phyloP scores from a whole-genome alignment of 176 grass and related monocot genomes.

The Cenchrus purpureus region DNA sequence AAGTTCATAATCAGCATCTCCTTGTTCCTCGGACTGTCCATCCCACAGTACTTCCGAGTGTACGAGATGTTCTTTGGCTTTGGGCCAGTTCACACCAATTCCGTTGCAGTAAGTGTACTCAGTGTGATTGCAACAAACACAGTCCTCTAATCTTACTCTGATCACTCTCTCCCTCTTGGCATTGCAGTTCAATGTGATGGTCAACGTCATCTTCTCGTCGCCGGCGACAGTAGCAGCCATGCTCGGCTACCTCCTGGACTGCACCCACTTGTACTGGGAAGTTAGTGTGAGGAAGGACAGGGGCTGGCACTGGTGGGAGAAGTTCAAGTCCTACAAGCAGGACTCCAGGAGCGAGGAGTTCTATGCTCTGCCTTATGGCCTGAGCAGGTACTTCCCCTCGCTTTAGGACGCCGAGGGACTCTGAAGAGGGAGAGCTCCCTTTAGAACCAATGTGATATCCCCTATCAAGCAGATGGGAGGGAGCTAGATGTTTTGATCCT shows the following conservation, averaged over 20 bases:
- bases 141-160: not conserved
- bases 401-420: slow-evolving; percentile 48
- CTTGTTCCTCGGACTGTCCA: slow-evolving; percentile 83
- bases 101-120: slow-evolving; percentile 51
- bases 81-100: slow-evolving; percentile 72
- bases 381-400: slow-evolving; percentile 94
- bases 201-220: slow-evolving; percentile 91
- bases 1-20: slow-evolving; percentile 91
- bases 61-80: slow-evolving; percentile 71
- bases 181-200: slow-evolving; percentile 88
- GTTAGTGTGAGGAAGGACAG: slow-evolving; percentile 64
- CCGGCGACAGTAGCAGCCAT: slow-evolving; percentile 86
- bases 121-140: not conserved
- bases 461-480: slow-evolving; percentile 17
- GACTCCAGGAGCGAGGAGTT: slow-evolving; percentile 87
- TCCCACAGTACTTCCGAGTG: slow-evolving; percentile 80
- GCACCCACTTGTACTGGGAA: slow-evolving; percentile 68
- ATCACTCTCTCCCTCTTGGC: slow-evolving; percentile 24
- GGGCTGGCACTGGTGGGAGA: slow-evolving; percentile 80
- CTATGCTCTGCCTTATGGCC: slow-evolving; percentile 76
- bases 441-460: not conserved
- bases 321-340: slow-evolving; percentile 67
- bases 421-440: too few relatives aligned
- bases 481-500: slow-evolving; percentile 21
- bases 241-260: slow-evolving; percentile 78